Evolutionary conservation across 257 asterid species (phyloP).

Genomic region (Solanum bukasovii): DNA sequence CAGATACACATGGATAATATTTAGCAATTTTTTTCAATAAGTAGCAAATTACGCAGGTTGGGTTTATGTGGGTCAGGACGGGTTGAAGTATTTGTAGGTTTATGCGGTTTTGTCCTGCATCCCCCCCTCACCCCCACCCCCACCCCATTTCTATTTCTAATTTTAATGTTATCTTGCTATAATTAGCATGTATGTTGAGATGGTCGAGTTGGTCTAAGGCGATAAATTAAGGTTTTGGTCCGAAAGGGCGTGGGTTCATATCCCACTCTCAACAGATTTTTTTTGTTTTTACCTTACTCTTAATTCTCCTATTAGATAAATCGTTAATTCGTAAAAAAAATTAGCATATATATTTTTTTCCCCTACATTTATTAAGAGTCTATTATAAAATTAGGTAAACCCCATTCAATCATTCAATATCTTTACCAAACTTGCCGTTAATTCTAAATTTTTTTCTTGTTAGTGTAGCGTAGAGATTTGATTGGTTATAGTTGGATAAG

Average conservation of each 20-base stretch:
- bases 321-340: not conserved
- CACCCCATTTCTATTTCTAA: no score
- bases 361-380: not conserved
- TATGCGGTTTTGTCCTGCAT: no score
- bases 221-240: slow-evolving; percentile 99
- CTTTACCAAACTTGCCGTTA: not conserved
- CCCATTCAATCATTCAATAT: not conserved
- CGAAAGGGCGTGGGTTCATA: slow-evolving; percentile 98
- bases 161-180: slow-evolving; percentile 86
- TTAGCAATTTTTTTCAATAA: no score
- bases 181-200: slow-evolving; percentile 91
- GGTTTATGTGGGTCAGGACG: no score
- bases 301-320: no score
- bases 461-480: no score
- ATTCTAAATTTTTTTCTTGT: no score
- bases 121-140: no score
- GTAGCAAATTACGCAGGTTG: no score
- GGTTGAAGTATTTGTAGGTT: no score
- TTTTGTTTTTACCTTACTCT: no score
- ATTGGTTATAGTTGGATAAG: not conserved
- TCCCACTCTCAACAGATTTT: slow-evolving; percentile 92
- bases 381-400: not conserved
- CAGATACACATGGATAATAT: no score
- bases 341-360: not conserved
- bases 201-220: slow-evolving; percentile 99